These are phyloP conservation scores for Pythium biforme DNA, from an alignment of 352 stramenopile species.

Conservation along the genomic window DNA sequence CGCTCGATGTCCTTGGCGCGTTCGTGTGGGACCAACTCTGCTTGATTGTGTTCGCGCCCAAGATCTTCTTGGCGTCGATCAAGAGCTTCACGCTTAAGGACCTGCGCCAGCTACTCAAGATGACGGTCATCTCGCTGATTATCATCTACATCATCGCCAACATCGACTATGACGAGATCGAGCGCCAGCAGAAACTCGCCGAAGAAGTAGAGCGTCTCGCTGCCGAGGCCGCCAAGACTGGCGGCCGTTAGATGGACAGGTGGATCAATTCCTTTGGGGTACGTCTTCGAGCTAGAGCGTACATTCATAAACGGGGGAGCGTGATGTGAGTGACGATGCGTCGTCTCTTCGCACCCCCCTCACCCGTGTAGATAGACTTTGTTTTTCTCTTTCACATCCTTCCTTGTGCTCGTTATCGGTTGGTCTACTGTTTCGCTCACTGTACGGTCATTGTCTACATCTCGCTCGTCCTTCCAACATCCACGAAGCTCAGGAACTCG, in stretches of 20 bases:
- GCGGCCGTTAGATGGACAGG: constrained; percentile 9
- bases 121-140: constrained; percentile 73
- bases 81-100: constrained; percentile 77
- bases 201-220: constrained; percentile 45
- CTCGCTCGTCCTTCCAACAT: background rate
- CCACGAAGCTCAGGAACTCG: background rate
- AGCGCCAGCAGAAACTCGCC: constrained; percentile 81
- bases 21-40: constrained; percentile 88
- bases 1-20: constrained; percentile 81
- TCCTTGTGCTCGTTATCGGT: no score
- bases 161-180: constrained; percentile 90
- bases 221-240: constrained; percentile 19
- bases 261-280: background rate
- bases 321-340: background rate
- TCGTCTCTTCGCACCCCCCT: background rate
- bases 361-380: constrained; percentile 19
- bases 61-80: constrained; percentile 84
- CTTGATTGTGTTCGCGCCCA: constrained; percentile 79
- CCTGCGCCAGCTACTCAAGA: constrained; percentile 81
- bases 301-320: background rate
- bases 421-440: constrained; percentile 8
- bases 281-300: background rate
- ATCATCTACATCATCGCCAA: constrained; percentile 88
- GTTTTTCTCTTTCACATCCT: background rate
- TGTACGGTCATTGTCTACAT: constrained; percentile 3